Evolutionary conservation across 1,284 basidiomycete species (phyloP), one percentile per base, ranked within the genome.

Genomic region (Ustanciosporium gigantosporum): DNA sequence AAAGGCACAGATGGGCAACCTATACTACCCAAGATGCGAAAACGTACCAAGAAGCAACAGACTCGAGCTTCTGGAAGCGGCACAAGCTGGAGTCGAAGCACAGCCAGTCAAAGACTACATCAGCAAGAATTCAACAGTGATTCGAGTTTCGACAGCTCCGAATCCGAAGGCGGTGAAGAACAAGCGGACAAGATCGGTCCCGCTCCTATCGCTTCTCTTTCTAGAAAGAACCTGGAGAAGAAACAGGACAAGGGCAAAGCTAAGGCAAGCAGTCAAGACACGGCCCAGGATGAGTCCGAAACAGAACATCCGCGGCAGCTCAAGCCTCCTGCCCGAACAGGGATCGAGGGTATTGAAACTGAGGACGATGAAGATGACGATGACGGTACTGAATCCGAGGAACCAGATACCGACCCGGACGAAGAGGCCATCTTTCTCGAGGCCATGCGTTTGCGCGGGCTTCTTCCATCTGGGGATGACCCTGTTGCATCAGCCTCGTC

Each of bases 81-180:
- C 5, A 46, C 61, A 14, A 43, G 48, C 13, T 41, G 46, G 43
- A 35, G 57, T 11, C 55, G 62, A 11, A 40, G 68, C 31, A 53
- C 43, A n/a, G 57, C 57, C n/a, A 41, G 43, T 6, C 45, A 48
- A 9, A 31, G 61, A 27, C 31, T 64, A n/a, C 22, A 32, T 3
- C 48, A 58, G n/a, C 46, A 53, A 38, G 41, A 39, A 9, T 29
- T 29, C 20, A 60, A 66, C 23, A 62, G 48, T 27, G 61, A 68
- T 25, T 62, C 56, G 5, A 70, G 65, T 46, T 72, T 72, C 25
- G 73, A 75, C 46, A 66, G 67, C 46, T 70, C 68, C 34, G 68
- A 58, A 9, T 62, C 61, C 27, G 64, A 59, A 19, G 17, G 16
- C 35, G 62, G 68, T 21, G 41, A 39, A 8, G 40, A 46, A 9